Percentiles rank a stretch among this genome's conserved stretches.
Conservation (phyloP, 2,329 filamentous ascomycete species). For the Purpureocillium takamizusanense region DNA sequence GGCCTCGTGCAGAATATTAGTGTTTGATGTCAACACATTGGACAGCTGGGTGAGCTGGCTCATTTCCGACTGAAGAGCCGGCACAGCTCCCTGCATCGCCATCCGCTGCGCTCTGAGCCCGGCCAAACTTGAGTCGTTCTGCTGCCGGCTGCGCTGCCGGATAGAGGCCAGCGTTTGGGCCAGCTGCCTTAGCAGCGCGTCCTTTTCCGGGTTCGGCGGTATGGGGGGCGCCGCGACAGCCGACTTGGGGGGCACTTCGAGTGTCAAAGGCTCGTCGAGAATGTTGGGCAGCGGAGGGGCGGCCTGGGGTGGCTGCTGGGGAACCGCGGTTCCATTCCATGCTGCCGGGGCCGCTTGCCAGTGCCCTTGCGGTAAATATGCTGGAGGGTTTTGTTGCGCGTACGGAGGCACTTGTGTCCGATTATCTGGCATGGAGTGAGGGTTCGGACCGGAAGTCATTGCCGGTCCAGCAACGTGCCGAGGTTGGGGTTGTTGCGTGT, state of each 20-base stretch:
- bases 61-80: constrained; percentile 65
- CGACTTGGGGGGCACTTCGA: constrained; percentile 37
- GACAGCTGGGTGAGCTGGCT: constrained; percentile 62
- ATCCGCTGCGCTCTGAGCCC: constrained; percentile 70
- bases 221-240: constrained; percentile 69
- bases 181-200: constrained; percentile 71
- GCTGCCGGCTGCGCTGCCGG: constrained; percentile 58
- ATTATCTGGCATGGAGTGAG: no score
- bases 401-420: constrained; percentile 6
- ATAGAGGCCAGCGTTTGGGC: constrained; percentile 60
- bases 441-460: no score
- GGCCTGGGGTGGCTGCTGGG: constrained; percentile 7
- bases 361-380: constrained; percentile 12
- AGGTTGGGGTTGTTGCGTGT: no score
- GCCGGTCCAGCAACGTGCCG: no score
- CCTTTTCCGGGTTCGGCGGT: constrained; percentile 92
- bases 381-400: constrained; percentile 1
- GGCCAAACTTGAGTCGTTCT: constrained; percentile 65
- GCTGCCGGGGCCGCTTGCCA: constrained; percentile 9
- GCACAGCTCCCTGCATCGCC: constrained; percentile 64
- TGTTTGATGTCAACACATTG: constrained; percentile 64
- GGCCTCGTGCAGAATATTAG: constrained; percentile 66
- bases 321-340: constrained; percentile 1
- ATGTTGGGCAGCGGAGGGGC: constrained; percentile 36
- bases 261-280: constrained; percentile 47